Evolutionary conservation across 2,329 filamentous ascomycete species (phyloP), one percentile per base, ranked within the genome.

Genomic region (Neocucurbitaria cava): DNA sequence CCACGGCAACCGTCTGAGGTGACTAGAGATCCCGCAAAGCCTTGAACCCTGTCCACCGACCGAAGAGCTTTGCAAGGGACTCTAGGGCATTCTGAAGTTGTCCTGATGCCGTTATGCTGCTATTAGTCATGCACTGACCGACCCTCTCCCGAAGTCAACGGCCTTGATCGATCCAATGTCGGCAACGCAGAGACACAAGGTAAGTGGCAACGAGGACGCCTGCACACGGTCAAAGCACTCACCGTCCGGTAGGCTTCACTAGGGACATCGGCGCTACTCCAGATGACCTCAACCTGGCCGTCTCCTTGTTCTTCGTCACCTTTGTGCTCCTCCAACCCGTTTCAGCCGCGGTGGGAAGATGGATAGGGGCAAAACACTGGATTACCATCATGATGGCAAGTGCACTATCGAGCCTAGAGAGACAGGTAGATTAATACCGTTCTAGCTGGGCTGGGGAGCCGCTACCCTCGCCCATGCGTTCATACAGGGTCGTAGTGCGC

Each of bases 181-280:
- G 66, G 66, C 0, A 68, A 68, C 49, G 66, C 66, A n/a, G 62
- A 68, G 45, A 68, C 65, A 8, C 63, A 65, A 57, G 65, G 61
- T 64, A 39, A 33, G 61, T 42, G 28, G n/a, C 38, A 33, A 47
- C 17, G 21, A 41, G 38, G 40, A 41, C 54, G 15, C 8, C 35
- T 21, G 11, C 4, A 17, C 3, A 17, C 20, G 26, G 24, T 9
- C 31, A n/a, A 20, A n/a, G 5, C n/a, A 9, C 54, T 60, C 15
- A 57, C 24, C 11, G 10, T 20, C 13, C 17, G 9, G 11, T 21
- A 67, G 62, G 59, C 11, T 69, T 67, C 45, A 68, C 58, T 31
- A 56, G 49, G 28, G 65, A 68, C 31, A 59, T 68, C 26, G 57
- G 57, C 15, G 59, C 62, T 10, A 58, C 58, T 11, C 58, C 64